Percentiles rank a stretch among this genome's conserved stretches.
phyloP scores from a whole-genome alignment of 495 filamentous ascomycete genomes.

The Aspergillus ellipticus region DNA sequence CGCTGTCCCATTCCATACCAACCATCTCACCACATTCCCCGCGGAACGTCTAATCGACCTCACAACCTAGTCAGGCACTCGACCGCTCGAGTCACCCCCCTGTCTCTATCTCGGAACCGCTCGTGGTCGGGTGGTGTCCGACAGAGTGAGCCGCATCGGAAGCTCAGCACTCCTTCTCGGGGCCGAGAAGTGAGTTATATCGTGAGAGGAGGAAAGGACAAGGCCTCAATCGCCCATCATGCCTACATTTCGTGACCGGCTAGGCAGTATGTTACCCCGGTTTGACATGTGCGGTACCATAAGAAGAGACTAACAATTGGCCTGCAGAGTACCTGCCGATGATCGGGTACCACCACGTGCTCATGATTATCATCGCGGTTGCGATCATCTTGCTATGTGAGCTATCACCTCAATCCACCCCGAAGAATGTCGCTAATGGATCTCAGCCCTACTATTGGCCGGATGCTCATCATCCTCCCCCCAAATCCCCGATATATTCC shows the following conservation, averaged over 20 bases:
- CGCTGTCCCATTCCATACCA: constrained; percentile 15
- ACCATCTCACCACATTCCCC: constrained; percentile 5
- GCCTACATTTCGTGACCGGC: constrained; percentile 26
- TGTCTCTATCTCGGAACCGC: not conserved
- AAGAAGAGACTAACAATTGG: constrained; percentile 9
- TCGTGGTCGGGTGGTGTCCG: not conserved
- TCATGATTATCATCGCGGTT: constrained; percentile 95
- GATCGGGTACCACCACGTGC: constrained; percentile 96
- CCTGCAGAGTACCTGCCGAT: constrained; percentile 79
- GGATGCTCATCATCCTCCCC: constrained; percentile 69
- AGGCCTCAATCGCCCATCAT: constrained; percentile 23
- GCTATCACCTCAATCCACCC: constrained; percentile 26
- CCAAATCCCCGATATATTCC: constrained; percentile 64
- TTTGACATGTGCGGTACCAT: not conserved
- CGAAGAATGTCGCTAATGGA: constrained; percentile 25
- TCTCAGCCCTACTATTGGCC: constrained; percentile 59
- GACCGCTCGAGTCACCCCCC: not conserved
- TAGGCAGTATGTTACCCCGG: constrained; percentile 29
- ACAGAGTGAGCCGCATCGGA: not conserved
- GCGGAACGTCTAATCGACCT: not conserved
- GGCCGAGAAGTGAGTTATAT: constrained; percentile 44
- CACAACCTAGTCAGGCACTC: not conserved
- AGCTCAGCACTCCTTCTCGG: constrained; percentile 44
- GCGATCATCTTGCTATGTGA: constrained; percentile 93
- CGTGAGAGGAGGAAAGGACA: constrained; percentile 14